Evolutionary conservation across 2,329 filamentous ascomycete species (phyloP).

Genomic region (Phialemoniopsis sp.): DNA sequence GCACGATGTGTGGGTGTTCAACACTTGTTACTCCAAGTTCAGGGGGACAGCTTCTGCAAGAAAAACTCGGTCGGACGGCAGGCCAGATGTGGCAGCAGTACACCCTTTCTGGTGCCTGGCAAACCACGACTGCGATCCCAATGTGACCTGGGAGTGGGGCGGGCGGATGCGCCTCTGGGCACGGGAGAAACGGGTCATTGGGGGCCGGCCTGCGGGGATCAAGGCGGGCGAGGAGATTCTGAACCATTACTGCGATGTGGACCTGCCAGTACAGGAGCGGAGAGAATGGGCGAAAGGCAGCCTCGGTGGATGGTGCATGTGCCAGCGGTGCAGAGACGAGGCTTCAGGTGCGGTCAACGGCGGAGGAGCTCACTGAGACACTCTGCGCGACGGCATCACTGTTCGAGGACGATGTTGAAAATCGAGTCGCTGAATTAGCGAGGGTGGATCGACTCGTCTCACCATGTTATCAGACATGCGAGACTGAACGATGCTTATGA

Average conservation of each 20-base stretch:
- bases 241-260: conserved; percentile 92
- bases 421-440: too few relatives aligned
- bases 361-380: too few relatives aligned
- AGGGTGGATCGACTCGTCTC: too few relatives aligned
- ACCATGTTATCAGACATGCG: not conserved
- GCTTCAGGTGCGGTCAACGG: conserved; percentile 26
- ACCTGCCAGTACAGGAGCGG: conserved; percentile 70
- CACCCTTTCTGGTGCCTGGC: conserved; percentile 95
- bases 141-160: conserved; percentile 92
- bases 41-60: conserved; percentile 87
- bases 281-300: conserved; percentile 87
- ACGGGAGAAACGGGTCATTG: conserved; percentile 51
- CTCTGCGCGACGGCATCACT: too few relatives aligned
- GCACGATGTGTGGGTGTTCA: conserved; percentile 79
- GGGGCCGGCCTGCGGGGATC: conserved; percentile 54
- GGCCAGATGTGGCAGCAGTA: conserved; percentile 87
- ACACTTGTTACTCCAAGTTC: conserved; percentile 91
- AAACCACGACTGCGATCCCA: conserved; percentile 94
- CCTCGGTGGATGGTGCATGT: conserved; percentile 85
- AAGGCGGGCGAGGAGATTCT: conserved; percentile 78
- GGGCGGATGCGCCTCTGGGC: conserved; percentile 70
- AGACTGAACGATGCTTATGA: not conserved
- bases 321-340: conserved; percentile 75
- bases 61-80: conserved; percentile 70
- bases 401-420: too few relatives aligned